Evolutionary conservation across 768 basidiomycete species (phyloP), one percentile per base, ranked within the genome.

Genomic region (Xerocomellus intermedius): DNA sequence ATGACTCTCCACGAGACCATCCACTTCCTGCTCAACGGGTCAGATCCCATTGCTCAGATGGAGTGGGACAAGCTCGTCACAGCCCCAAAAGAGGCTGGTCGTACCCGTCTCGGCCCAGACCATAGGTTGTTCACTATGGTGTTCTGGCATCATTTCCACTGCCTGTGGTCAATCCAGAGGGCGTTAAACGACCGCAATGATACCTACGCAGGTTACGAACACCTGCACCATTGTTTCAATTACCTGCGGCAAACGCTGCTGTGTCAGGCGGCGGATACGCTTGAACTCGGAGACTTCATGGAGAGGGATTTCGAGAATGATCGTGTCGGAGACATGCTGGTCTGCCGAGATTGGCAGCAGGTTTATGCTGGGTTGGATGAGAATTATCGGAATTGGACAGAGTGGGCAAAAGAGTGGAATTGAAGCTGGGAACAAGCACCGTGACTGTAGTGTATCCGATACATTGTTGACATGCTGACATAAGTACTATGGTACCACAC

Each of bases 201-300:
- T 8, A 30, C 35, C 1, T 56, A 46, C 22, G 59, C 48, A 2
- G 44, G 38, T 7, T 55, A 60, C 39, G 52, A 12, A 4, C 59
- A 60, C 12, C 30, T 60, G 0, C 59, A 60, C 8, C 59, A 60
- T 21, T 61, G 59, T 24, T 50, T 60, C 39, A 60, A 60, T 2
- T 60, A 60, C 37, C 30, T 60, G 4, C 59, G 59, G 1, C 58
- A 60, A 21, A 56, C 45, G 4, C 17, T 60, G n/a, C 38, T 60
- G 7, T 60, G 59, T 50, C 52, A 60, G 43, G 59, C 59, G 8
- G 59, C 48, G 41, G 59, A 60, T 8, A 50, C 48, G 35, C 58
- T 60, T 5, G 59, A 60, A 9, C 44, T 60, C 9, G 59, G 59
- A 10, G 59, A 60, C 44, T 60, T 61, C n/a, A 50, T 60, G 59